Evolutionary conservation across 768 basidiomycete species (phyloP).

Genomic region (Tricholoma bakamatsutake): DNA sequence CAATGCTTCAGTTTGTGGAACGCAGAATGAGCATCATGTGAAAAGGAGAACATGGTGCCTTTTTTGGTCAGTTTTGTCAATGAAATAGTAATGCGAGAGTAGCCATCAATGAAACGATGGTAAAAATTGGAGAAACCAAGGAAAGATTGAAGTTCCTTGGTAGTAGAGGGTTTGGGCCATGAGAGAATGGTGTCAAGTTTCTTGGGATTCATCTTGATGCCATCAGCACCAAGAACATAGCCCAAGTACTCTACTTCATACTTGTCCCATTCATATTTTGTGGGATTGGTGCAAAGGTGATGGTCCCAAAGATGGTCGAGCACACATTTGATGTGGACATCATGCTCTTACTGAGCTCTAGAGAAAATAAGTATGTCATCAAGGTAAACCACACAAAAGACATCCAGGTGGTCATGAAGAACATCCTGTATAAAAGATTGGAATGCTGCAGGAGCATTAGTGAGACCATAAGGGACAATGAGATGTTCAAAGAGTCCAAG

Average conservation of each 20-base stretch:
- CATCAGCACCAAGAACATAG: constrained; percentile 24
- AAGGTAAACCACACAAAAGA: constrained; percentile 37
- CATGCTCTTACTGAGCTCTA: constrained; percentile 25
- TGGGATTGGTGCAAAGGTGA: constrained; percentile 28
- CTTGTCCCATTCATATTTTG: constrained; percentile 35
- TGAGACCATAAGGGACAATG: constrained; percentile 24
- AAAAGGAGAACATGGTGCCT: constrained; percentile 9
- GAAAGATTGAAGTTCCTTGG: constrained; percentile 27
- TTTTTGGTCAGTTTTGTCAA: constrained; percentile 22
- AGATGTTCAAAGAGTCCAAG: constrained; percentile 28
- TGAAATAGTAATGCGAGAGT: constrained; percentile 17
- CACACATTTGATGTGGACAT: constrained; percentile 24
- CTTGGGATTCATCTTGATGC: constrained; percentile 30
- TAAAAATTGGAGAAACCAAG: constrained; percentile 32
- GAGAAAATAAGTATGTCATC: constrained; percentile 43
- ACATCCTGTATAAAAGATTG: constrained; percentile 38
- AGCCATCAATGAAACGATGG: constrained; percentile 20
- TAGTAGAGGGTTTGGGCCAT: constrained; percentile 28
- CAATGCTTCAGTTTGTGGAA: too few species aligned
- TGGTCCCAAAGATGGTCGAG: constrained; percentile 24
- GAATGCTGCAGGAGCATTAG: constrained; percentile 35
- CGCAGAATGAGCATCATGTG: constrained; percentile 26
- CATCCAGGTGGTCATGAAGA: constrained; percentile 30
- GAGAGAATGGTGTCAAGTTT: constrained; percentile 31
- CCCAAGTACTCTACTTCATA: constrained; percentile 36